These are phyloP conservation scores for Aspergillus costaricaensis DNA, from an alignment of 2,329 filamentous ascomycete genomes.

Conservation along the genomic window DNA sequence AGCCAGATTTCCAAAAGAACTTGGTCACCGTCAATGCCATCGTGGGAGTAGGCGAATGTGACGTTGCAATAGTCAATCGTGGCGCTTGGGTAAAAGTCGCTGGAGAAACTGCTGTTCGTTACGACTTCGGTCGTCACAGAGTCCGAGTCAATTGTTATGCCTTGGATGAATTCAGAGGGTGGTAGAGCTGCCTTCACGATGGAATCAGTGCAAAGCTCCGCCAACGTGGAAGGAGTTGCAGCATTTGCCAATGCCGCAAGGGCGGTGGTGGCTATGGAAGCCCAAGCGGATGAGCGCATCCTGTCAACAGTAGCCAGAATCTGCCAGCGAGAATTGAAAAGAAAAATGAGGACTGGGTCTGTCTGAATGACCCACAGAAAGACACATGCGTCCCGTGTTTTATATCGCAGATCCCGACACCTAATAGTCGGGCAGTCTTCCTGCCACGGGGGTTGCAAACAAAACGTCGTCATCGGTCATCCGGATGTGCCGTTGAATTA, in stretches of 20 bases:
- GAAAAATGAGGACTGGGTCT: not conserved
- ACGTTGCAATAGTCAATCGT: conserved; percentile 43
- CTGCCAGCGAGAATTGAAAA: not conserved
- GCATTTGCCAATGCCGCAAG: not conserved
- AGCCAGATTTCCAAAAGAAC: conserved; percentile 42
- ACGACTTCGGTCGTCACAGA: conserved; percentile 44
- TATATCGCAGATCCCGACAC: not conserved
- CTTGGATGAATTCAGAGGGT: conserved; percentile 44
- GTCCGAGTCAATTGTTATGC: conserved; percentile 45
- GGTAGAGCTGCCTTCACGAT: conserved; percentile 45
- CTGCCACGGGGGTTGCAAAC: not conserved
- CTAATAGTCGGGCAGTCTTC: not conserved
- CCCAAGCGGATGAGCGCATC: not conserved
- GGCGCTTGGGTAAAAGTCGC: conserved; percentile 23
- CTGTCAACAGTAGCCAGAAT: not conserved
- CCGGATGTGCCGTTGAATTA: not conserved
- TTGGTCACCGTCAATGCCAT: conserved; percentile 39
- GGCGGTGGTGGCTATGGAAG: not conserved
- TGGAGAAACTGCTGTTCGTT: conserved; percentile 35
- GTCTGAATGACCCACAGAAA: not conserved
- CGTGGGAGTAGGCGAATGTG: conserved; percentile 47
- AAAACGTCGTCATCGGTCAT: not conserved
- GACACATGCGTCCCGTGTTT: not conserved
- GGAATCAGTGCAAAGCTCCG: not conserved
- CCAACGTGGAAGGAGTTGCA: not conserved